Percentiles rank a stretch among this genome's conserved stretches.
These are phyloP conservation scores for Botryobasidium botryosum DNA, from an alignment of 768 basidiomycete genomes.

Conservation along the genomic window DNA sequence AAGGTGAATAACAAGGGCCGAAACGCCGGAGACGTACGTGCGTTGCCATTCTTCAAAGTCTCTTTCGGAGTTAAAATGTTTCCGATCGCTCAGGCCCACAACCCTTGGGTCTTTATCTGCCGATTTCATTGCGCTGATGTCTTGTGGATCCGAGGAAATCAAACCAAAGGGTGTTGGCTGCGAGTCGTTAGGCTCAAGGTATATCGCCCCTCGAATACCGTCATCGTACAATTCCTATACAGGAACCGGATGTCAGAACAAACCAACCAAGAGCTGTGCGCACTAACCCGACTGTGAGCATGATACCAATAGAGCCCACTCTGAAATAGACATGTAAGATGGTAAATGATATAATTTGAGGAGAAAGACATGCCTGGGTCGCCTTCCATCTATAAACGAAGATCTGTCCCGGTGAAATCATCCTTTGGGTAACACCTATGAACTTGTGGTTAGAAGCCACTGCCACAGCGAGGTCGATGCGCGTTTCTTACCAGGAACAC, in stretches of 20 bases:
- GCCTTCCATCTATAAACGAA: conserved; percentile 1
- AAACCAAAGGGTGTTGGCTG: not conserved
- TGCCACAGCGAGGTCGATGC: too few relatives aligned
- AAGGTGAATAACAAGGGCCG: too few relatives aligned
- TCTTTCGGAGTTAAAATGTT: not conserved
- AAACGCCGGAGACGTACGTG: too few relatives aligned
- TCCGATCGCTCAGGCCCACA: not conserved
- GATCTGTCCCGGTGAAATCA: conserved; percentile 1
- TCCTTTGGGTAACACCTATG: not conserved
- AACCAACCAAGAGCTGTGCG: too few relatives aligned
- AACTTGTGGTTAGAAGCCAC: conserved; percentile 1
- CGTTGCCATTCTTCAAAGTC: not conserved
- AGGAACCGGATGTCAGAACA: too few relatives aligned
- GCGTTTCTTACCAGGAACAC: conserved; percentile 6
- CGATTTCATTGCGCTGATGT: conserved; percentile 1
- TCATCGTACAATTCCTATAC: conserved; percentile 7
- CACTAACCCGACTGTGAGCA: conserved; percentile 1
- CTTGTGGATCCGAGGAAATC: not conserved
- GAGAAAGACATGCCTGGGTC: too few relatives aligned
- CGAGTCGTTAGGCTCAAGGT: not conserved
- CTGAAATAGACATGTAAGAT: too few relatives aligned
- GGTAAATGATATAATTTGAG: too few relatives aligned
- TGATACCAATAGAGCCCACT: conserved; percentile 3
- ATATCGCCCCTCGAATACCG: not conserved
- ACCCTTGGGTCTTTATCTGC: conserved; percentile 1